Percentiles rank a stretch among this genome's conserved stretches.
phyloP scores from a whole-genome alignment of 441 rosid genomes.

The Omphalea diandra region DNA sequence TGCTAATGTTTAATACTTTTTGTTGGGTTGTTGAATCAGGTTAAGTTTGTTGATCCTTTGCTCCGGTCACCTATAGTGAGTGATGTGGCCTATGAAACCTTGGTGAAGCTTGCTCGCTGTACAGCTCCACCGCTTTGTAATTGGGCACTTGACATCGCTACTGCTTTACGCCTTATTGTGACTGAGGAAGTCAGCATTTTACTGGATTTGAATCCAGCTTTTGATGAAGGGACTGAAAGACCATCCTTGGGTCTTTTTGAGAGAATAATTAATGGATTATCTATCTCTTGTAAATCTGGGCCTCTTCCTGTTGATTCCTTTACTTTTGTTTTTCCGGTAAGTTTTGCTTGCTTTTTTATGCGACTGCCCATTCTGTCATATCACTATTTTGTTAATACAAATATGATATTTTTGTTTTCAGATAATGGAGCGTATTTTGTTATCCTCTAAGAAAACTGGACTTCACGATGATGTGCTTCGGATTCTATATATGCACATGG shows the following conservation, averaged over 20 bases:
- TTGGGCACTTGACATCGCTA: constrained; percentile 96
- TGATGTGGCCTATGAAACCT: constrained; percentile 76
- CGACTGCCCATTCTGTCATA: not conserved
- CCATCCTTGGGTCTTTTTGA: constrained; percentile 71
- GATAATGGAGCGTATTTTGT: constrained; percentile 89
- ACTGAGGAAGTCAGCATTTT: constrained; percentile 56
- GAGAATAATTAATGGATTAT: constrained; percentile 71
- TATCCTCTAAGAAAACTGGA: constrained; percentile 71
- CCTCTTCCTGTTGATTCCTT: constrained; percentile 97
- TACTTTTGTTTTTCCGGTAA: constrained; percentile 89
- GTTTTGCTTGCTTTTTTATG: constrained; percentile 25
- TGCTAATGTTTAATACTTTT: constrained; percentile 11
- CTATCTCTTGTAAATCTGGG: constrained; percentile 83
- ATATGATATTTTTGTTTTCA: constrained; percentile 24
- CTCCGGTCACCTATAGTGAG: constrained; percentile 80
- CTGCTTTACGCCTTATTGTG: constrained; percentile 81
- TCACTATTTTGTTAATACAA: not conserved
- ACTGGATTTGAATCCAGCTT: constrained; percentile 50
- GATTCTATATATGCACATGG: constrained; percentile 85
- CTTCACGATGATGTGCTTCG: constrained; percentile 88
- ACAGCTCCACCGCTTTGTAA: constrained; percentile 82
- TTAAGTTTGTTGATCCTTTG: constrained; percentile 83
- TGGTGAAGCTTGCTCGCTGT: constrained; percentile 89
- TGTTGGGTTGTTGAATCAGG: constrained; percentile 45
- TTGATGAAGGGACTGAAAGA: constrained; percentile 52